Percentiles rank a stretch among this genome's conserved stretches.
Conservation (phyloP, 768 basidiomycete species). For the Suillus occidentalis region DNA sequence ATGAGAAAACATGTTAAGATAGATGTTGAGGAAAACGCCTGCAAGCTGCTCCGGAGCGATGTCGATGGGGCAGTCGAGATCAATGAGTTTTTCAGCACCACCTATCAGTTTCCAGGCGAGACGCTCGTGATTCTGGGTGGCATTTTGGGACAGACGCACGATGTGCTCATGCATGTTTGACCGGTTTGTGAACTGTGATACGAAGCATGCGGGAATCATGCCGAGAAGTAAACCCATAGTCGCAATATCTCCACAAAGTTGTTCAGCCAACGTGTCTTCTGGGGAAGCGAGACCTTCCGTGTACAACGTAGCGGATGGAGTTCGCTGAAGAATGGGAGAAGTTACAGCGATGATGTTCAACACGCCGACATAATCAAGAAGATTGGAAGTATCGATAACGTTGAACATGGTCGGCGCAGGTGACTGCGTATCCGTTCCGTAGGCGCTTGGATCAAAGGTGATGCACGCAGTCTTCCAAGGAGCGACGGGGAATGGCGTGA, state of each 20-base stretch:
- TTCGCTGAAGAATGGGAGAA: slow-evolving; percentile 23
- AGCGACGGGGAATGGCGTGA: slow-evolving; percentile 20
- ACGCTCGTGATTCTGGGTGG: slow-evolving; percentile 22
- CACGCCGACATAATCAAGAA: slow-evolving; percentile 31
- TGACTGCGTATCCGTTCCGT: slow-evolving; percentile 13
- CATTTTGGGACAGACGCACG: background rate
- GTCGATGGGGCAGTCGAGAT: slow-evolving; percentile 4
- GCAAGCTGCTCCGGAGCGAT: slow-evolving; percentile 24
- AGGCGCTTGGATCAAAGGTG: slow-evolving; percentile 22
- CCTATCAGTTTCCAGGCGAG: slow-evolving; percentile 26
- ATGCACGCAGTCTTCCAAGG: slow-evolving; percentile 28
- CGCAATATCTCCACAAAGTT: slow-evolving; percentile 29
- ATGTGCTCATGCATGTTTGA: slow-evolving; percentile 28
- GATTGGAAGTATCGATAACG: slow-evolving; percentile 35
- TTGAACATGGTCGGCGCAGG: slow-evolving; percentile 31
- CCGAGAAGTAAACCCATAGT: slow-evolving; percentile 29
- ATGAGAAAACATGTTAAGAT: slow-evolving; percentile 31
- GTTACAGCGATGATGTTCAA: slow-evolving; percentile 26
- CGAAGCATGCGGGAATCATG: slow-evolving; percentile 23
- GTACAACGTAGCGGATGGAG: slow-evolving; percentile 26
- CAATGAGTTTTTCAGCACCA: background rate
- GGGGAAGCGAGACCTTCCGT: slow-evolving; percentile 27
- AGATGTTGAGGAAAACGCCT: slow-evolving; percentile 25
- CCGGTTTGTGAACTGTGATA: slow-evolving; percentile 30
- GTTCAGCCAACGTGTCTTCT: slow-evolving; percentile 20